A percentile compares a stretch with the other conserved stretches of the same genome.
These are phyloP conservation scores for Erysimum cheiranthoides DNA, from an alignment of 345 rosid genomes.

Conservation along the genomic window DNA sequence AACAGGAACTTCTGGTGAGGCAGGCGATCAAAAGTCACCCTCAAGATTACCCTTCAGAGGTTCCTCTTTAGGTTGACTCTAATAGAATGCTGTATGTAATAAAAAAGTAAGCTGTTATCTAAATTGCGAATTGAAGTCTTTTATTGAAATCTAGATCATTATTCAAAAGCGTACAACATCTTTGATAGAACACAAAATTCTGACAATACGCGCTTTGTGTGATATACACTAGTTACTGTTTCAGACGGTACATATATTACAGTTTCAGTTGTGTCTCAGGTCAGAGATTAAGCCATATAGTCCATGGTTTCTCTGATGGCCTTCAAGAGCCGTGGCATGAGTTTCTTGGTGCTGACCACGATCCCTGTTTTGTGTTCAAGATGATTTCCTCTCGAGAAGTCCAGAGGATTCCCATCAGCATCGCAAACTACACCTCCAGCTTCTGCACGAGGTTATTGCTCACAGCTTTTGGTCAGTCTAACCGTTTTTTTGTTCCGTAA, in stretches of 20 bases:
- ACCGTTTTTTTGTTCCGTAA: not conserved
- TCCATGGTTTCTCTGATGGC: slow-evolving; percentile 69
- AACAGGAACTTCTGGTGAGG: slow-evolving; percentile 70
- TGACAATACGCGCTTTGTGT: not conserved
- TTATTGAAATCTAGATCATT: slow-evolving; percentile 24
- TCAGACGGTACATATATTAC: slow-evolving; percentile 16
- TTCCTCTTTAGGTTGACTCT: slow-evolving; percentile 55
- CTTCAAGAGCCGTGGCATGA: slow-evolving; percentile 72
- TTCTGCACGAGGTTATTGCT: slow-evolving; percentile 56
- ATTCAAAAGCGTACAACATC: slow-evolving; percentile 7
- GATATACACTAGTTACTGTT: slow-evolving; percentile 10
- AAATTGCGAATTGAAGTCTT: not conserved
- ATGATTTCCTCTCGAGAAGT: slow-evolving; percentile 71
- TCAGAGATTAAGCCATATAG: slow-evolving; percentile 48
- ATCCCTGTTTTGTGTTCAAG: slow-evolving; percentile 66
- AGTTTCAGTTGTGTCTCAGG: slow-evolving; percentile 13
- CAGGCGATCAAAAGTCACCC: slow-evolving; percentile 61
- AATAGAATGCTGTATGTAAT: slow-evolving; percentile 7
- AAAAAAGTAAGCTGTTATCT: slow-evolving; percentile 4
- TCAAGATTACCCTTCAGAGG: slow-evolving; percentile 71
- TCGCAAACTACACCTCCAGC: slow-evolving; percentile 77
- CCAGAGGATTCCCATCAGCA: slow-evolving; percentile 68
- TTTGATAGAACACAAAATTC: slow-evolving; percentile 14
- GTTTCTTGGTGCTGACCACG: slow-evolving; percentile 66
- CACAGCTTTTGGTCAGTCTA: not conserved